Percentiles rank a stretch among this genome's conserved stretches.
These are phyloP conservation scores for Apiospora saccharicola DNA, from an alignment of 2,329 filamentous ascomycete genomes.

Conservation along the genomic window DNA sequence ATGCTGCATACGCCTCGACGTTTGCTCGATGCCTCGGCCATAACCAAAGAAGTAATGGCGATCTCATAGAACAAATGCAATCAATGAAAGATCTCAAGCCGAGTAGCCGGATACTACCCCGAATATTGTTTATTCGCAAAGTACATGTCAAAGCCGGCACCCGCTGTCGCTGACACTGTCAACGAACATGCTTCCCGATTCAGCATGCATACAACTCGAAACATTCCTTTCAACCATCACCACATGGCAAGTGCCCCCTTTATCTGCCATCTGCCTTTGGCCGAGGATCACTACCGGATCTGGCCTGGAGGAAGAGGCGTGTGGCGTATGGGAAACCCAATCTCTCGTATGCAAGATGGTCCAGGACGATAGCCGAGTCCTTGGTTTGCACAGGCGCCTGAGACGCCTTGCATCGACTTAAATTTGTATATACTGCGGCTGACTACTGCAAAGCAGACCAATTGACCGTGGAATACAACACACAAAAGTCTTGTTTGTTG, in stretches of 20 bases:
- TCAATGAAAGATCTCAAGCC: not conserved
- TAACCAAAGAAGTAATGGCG: not conserved
- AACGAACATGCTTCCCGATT: not conserved
- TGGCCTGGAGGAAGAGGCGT: not conserved
- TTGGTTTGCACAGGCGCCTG: not conserved
- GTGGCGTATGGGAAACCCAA: not conserved
- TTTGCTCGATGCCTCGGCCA: not conserved
- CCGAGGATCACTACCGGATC: not conserved
- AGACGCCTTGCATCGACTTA: not conserved
- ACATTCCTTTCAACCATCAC: not conserved
- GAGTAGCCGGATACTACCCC: conserved; percentile 1
- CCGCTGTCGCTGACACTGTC: not conserved
- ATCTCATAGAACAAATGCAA: not conserved
- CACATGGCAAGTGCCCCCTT: not conserved
- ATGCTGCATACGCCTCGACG: no score
- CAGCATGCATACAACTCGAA: not conserved
- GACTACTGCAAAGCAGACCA: not conserved
- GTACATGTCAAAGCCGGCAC: not conserved
- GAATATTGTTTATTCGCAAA: conserved; percentile 1
- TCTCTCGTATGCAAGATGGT: conserved; percentile 3
- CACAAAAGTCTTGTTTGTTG: no score
- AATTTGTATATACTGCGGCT: not conserved
- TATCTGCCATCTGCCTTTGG: not conserved
- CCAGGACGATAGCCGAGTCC: not conserved
- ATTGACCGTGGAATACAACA: not conserved